Evolutionary conservation across 257 asterid species (phyloP).

Genomic region (Craterostigma plantagineum): DNA sequence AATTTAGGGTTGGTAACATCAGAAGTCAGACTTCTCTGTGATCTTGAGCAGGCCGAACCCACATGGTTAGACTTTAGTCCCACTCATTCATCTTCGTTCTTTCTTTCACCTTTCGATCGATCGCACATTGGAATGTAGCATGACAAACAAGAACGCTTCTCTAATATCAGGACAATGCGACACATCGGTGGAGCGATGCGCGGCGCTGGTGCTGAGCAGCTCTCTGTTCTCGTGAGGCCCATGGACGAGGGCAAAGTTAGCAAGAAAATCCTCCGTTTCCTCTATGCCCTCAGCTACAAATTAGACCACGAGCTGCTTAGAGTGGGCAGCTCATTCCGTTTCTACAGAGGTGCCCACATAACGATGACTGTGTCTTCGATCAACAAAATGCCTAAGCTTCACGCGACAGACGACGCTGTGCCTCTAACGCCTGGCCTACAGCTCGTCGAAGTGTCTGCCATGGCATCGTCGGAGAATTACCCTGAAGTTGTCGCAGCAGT

Average conservation of each 20-base stretch:
- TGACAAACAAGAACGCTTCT: conserved; percentile 1
- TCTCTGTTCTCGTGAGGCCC: conserved; percentile 71
- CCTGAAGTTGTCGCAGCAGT: conserved; percentile 60
- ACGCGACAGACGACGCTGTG: conserved; percentile 77
- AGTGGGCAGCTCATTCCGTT: conserved; percentile 73
- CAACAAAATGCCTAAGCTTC: conserved; percentile 83
- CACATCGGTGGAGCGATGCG: conserved; percentile 94
- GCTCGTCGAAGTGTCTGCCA: conserved; percentile 88
- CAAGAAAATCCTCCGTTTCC: conserved; percentile 71
- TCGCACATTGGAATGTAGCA: conserved; percentile 2
- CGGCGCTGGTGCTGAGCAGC: conserved; percentile 88
- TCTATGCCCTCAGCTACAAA: conserved; percentile 74
- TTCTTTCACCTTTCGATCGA: conserved; percentile 3
- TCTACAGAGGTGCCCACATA: conserved; percentile 77
- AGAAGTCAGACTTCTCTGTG: conserved; percentile 74
- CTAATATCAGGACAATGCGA: conserved; percentile 53
- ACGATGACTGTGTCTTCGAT: conserved; percentile 71
- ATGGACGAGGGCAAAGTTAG: conserved; percentile 74
- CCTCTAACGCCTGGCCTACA: conserved; percentile 92
- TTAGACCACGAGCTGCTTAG: conserved; percentile 79
- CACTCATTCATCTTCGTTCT: too few relatives aligned
- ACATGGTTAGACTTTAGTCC: conserved; percentile 88
- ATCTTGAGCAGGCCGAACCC: conserved; percentile 88
- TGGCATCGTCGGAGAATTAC: conserved; percentile 80
- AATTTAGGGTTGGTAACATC: conserved; percentile 65